Conservation (phyloP, 306 rosid genomes). For the Cucurbita pepo region DNA sequence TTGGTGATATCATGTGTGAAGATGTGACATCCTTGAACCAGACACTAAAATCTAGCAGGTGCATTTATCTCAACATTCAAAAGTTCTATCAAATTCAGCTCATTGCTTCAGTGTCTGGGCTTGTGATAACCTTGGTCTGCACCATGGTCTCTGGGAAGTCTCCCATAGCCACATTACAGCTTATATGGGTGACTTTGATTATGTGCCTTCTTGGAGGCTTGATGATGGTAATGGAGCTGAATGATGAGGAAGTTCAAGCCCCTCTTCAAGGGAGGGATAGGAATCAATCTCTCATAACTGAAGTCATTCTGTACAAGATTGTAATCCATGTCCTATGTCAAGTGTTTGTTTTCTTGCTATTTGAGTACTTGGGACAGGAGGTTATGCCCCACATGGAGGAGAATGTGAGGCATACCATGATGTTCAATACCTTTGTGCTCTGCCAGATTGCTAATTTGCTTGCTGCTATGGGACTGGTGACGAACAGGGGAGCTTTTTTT, state of each 20-base stretch:
- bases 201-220: constrained; percentile 28
- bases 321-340: constrained; percentile 34
- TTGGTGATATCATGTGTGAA: constrained; percentile 14
- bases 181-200: constrained; percentile 41
- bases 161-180: constrained; percentile 27
- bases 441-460: constrained; percentile 42
- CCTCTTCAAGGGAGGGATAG: background rate
- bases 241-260: constrained; percentile 3
- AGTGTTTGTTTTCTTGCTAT: constrained; percentile 16
- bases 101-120: constrained; percentile 31
- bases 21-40: constrained; percentile 9
- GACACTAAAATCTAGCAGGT: constrained; percentile 19
- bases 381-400: background rate
- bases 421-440: constrained; percentile 36
- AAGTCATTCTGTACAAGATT: constrained; percentile 17
- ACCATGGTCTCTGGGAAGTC: constrained; percentile 37
- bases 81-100: constrained; percentile 41
- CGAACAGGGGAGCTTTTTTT: constrained; percentile 9
- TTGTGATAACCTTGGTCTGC: constrained; percentile 17
- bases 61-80: constrained; percentile 29
- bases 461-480: constrained; percentile 21
- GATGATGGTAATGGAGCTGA: constrained; percentile 43
- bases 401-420: constrained; percentile 23
- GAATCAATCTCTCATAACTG: constrained; percentile 10
- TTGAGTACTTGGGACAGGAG: constrained; percentile 19